Evolutionary conservation across 2,329 filamentous ascomycete genomes (phyloP).

Genomic region (Xylaria sp.): DNA sequence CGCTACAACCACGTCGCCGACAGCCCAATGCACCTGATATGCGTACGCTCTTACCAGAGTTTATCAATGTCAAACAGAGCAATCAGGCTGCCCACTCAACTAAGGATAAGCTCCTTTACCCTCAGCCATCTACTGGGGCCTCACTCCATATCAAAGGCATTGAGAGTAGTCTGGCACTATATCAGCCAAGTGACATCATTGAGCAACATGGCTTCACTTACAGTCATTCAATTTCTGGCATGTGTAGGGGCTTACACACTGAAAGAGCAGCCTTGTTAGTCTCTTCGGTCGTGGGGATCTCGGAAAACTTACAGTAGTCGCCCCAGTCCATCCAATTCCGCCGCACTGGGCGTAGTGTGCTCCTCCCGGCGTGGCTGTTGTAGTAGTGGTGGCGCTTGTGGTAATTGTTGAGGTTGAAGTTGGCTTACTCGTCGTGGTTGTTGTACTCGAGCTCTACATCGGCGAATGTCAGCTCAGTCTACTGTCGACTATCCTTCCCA

Average conservation of each 20-base stretch:
- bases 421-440: slow-evolving; percentile 26
- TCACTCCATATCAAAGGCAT: slow-evolving; percentile 25
- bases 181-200: neutral
- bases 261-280: slow-evolving; percentile 15
- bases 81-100: neutral
- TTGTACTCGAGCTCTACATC: slow-evolving; percentile 25
- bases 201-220: slow-evolving; percentile 21
- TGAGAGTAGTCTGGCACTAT: slow-evolving; percentile 29
- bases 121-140: neutral
- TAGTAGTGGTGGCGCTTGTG: slow-evolving; percentile 25
- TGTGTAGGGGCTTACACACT: slow-evolving; percentile 36
- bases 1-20: neutral
- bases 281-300: neutral
- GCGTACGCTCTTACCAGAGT: neutral
- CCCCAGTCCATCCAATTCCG: slow-evolving; percentile 31
- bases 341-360: slow-evolving; percentile 33
- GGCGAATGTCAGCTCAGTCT: neutral
- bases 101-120: neutral
- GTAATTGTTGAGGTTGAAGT: slow-evolving; percentile 20
- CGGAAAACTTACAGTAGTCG: slow-evolving; percentile 25
- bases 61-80: neutral
- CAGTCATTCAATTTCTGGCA: slow-evolving; percentile 32
- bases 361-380: slow-evolving; percentile 15
- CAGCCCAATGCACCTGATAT: neutral
- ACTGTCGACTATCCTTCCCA: too few relatives aligned